phyloP scores from a whole-genome alignment of 495 filamentous ascomycete species.

The Xylaria venustula region DNA sequence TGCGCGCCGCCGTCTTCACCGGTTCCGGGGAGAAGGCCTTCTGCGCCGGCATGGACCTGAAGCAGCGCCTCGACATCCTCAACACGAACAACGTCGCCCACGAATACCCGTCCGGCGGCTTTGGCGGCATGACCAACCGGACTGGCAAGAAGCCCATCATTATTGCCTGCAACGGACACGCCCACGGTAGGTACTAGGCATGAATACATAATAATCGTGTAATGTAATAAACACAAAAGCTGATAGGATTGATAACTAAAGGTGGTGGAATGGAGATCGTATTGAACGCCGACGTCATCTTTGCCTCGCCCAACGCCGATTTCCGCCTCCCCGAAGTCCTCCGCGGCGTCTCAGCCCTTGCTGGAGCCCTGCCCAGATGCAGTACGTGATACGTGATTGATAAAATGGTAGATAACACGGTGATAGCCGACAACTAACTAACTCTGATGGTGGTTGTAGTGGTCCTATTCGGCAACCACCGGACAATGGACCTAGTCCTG shows the following conservation, averaged over 20 bases:
- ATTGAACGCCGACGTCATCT: conserved; percentile 58
- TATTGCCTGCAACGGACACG: conserved; percentile 58
- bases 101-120: conserved; percentile 15
- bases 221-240: neutral
- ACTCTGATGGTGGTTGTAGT: conserved; percentile 12
- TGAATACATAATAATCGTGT: conserved; percentile 5
- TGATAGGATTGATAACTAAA: conserved; percentile 29
- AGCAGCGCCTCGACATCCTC: conserved; percentile 15
- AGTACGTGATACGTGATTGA: neutral
- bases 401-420: neutral
- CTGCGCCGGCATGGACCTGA: conserved; percentile 30
- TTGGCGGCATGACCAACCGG: conserved; percentile 18
- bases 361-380: conserved; percentile 59
- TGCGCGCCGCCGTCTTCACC: conserved; percentile 27
- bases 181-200: conserved; percentile 5
- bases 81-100: conserved; percentile 5
- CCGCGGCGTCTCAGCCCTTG: conserved; percentile 58
- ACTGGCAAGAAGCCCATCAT: conserved; percentile 56
- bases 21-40: conserved; percentile 25
- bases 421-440: neutral
- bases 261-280: conserved; percentile 65
- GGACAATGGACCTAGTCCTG: conserved; percentile 59
- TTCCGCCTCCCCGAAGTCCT: conserved; percentile 61
- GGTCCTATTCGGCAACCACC: conserved; percentile 54
- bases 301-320: conserved; percentile 49